These are phyloP conservation scores for Aspergillus japonicus DNA, from an alignment of 2,329 filamentous ascomycete genomes.

Conservation along the genomic window DNA sequence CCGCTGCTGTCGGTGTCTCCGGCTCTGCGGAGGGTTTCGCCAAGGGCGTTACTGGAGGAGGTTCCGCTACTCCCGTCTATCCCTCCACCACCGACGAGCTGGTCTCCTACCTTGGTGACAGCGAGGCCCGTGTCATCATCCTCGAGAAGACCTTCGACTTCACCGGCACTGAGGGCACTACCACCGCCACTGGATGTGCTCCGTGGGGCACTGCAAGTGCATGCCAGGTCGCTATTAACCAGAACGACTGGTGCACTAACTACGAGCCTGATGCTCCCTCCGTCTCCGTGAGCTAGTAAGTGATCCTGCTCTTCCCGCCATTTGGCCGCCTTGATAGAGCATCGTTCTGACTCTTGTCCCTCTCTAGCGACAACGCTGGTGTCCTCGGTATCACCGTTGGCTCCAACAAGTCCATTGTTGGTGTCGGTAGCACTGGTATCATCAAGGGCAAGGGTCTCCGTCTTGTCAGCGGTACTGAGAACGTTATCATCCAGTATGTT, in stretches of 20 bases:
- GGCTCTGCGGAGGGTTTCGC: slow-evolving; percentile 50
- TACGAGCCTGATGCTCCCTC: slow-evolving; percentile 55
- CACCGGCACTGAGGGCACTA: slow-evolving; percentile 34
- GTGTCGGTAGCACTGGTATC: slow-evolving; percentile 52
- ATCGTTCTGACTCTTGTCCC: slow-evolving; percentile 31
- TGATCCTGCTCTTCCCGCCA: neutral
- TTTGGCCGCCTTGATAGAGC: neutral
- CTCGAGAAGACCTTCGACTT: slow-evolving; percentile 30
- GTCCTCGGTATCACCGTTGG: slow-evolving; percentile 51
- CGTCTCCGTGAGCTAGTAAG: slow-evolving; percentile 40
- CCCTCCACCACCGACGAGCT: slow-evolving; percentile 58
- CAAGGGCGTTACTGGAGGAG: slow-evolving; percentile 60
- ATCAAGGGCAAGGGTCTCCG: slow-evolving; percentile 61
- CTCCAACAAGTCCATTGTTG: slow-evolving; percentile 60
- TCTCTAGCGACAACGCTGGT: slow-evolving; percentile 53
- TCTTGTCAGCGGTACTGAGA: slow-evolving; percentile 47
- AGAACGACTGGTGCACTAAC: slow-evolving; percentile 60
- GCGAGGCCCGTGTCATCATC: slow-evolving; percentile 56
- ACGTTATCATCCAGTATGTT: slow-evolving; percentile 58
- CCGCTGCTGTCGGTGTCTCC: slow-evolving; percentile 21
- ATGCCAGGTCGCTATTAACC: slow-evolving; percentile 62
- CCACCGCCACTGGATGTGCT: slow-evolving; percentile 52
- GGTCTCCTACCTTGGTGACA: slow-evolving; percentile 58
- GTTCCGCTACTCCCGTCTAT: slow-evolving; percentile 54
- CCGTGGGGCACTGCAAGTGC: slow-evolving; percentile 55